phyloP scores from a whole-genome alignment of 139 green algal species.

The Desmodesmus armatus region DNA sequence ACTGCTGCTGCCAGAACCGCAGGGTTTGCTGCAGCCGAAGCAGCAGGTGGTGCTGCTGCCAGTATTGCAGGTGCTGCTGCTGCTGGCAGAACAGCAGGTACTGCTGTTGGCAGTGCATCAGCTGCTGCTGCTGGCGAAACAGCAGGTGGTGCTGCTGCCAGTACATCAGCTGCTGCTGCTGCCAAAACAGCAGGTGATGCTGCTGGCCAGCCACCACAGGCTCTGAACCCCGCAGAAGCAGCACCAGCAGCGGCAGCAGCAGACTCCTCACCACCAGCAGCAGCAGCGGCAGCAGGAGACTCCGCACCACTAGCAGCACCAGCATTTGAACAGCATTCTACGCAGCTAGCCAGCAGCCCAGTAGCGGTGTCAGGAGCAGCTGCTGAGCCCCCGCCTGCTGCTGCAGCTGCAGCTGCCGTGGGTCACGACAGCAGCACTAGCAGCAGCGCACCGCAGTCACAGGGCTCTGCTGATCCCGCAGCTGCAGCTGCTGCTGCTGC shows the following conservation, averaged over 20 bases:
- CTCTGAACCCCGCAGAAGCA: too few relatives aligned
- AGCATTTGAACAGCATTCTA: too few relatives aligned
- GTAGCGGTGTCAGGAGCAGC: background rate
- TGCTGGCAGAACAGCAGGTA: background rate
- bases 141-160: background rate
- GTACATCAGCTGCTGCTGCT: background rate
- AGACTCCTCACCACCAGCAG: background rate
- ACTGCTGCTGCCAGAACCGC: background rate
- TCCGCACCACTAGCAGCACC: background rate
- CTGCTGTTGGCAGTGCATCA: background rate
- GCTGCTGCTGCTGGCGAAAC: background rate
- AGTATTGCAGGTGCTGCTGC: background rate
- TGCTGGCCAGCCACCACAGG: background rate
- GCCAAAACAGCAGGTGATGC: background rate
- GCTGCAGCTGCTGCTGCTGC: too few relatives aligned
- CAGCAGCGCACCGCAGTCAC: too few relatives aligned
- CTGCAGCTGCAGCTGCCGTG: too few relatives aligned
- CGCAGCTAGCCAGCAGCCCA: background rate
- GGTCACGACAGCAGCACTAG: too few relatives aligned
- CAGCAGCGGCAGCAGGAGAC: constrained; percentile 3
- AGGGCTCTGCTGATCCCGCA: too few relatives aligned
- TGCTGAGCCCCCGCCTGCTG: too few relatives aligned
- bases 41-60: background rate
- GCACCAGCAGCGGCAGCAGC: background rate
- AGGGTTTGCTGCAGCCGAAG: background rate